Conservation (phyloP, 768 basidiomycete species). For the Chalciporus pseudorubinellus region DNA sequence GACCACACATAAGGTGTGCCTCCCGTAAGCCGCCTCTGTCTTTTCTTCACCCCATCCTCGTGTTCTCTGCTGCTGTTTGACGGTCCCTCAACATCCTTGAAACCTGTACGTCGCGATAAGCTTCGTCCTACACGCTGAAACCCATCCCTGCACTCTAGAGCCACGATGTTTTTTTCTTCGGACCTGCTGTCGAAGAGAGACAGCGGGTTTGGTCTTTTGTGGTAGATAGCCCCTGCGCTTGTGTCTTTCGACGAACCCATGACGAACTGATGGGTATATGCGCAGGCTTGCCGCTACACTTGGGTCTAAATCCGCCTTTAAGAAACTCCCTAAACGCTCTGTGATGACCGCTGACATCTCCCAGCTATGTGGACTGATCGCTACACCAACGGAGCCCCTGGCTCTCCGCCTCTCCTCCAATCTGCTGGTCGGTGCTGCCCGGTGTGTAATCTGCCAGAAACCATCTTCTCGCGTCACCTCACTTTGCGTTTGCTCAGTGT, state of each 20-base stretch:
- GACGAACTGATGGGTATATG: constrained; percentile 10
- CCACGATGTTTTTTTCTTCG: constrained; percentile 79
- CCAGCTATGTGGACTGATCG: constrained; percentile 77
- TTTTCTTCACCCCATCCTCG: neutral
- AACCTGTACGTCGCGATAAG: constrained; percentile 1
- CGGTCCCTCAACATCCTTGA: neutral
- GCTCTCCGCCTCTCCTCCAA: constrained; percentile 86
- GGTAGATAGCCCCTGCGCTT: constrained; percentile 41
- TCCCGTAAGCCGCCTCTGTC: constrained; percentile 1
- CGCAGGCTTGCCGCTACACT: constrained; percentile 87
- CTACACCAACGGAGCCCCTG: constrained; percentile 80
- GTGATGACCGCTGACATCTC: constrained; percentile 83
- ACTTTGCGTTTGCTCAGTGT: constrained; percentile 33
- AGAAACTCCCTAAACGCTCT: constrained; percentile 76
- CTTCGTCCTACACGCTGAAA: neutral
- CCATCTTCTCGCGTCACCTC: neutral
- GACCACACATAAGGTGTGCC: constrained; percentile 11
- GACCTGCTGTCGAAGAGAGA: constrained; percentile 80
- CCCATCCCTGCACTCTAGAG: neutral
- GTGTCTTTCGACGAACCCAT: neutral
- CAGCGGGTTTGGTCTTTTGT: constrained; percentile 86
- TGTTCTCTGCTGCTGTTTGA: neutral
- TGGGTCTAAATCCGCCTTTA: constrained; percentile 84
- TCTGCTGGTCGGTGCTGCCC: constrained; percentile 84
- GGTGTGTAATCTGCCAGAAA: constrained; percentile 47